These are phyloP conservation scores for Penicillium sp. DNA, from an alignment of 2,329 filamentous ascomycete species.

Conservation along the genomic window DNA sequence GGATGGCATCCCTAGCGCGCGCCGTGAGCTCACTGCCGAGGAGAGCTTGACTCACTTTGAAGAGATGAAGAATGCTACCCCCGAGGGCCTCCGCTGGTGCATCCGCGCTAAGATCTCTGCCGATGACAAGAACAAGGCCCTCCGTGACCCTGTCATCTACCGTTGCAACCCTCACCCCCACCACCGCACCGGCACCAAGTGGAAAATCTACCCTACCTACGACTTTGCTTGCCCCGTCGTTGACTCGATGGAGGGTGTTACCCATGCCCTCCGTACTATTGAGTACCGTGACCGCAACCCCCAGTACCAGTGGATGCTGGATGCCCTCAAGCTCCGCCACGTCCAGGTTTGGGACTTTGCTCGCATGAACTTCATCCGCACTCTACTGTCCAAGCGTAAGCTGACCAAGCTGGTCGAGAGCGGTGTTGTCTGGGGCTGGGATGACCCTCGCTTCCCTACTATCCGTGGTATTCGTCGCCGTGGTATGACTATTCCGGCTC, in stretches of 20 bases:
- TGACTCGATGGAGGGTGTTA: constrained; percentile 64
- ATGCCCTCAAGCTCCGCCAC: constrained; percentile 48
- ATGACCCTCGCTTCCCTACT: constrained; percentile 55
- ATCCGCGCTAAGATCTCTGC: constrained; percentile 93
- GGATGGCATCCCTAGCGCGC: constrained; percentile 78
- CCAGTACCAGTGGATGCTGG: constrained; percentile 55
- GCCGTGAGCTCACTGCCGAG: constrained; percentile 75
- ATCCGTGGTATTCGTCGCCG: constrained; percentile 53
- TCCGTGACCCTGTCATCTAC: constrained; percentile 97
- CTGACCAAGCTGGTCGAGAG: constrained; percentile 53
- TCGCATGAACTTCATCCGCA: constrained; percentile 55
- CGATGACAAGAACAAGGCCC: constrained; percentile 90
- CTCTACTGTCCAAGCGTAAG: constrained; percentile 55
- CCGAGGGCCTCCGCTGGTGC: constrained; percentile 80
- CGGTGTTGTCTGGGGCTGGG: constrained; percentile 54
- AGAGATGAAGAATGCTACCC: constrained; percentile 86
- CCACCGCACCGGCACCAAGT: constrained; percentile 64
- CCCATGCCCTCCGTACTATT: constrained; percentile 65
- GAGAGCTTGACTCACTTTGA: constrained; percentile 85
- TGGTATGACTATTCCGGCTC: constrained; percentile 52
- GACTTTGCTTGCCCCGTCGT: constrained; percentile 67
- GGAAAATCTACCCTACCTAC: constrained; percentile 70
- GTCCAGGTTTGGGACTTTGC: constrained; percentile 57
- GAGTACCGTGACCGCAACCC: constrained; percentile 54
- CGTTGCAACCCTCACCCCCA: constrained; percentile 75